Conservation (phyloP, 345 rosid genomes). For the Rubroshorea leprosula region DNA sequence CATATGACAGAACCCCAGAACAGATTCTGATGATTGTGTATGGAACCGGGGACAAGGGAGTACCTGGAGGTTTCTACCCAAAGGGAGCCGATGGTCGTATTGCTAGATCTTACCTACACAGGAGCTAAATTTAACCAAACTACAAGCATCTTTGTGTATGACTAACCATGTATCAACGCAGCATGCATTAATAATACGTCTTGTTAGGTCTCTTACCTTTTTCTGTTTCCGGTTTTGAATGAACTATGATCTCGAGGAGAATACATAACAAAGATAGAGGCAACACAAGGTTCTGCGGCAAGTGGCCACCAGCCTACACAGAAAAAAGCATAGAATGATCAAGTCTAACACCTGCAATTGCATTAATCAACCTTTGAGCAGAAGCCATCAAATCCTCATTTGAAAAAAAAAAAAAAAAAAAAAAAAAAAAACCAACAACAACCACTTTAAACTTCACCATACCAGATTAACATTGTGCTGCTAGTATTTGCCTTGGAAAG, state of each 20-base stretch:
- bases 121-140: background rate
- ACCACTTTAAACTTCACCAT: too few species aligned
- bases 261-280: background rate
- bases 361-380: background rate
- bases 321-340: too few species aligned
- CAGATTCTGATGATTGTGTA: conserved; percentile 59
- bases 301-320: too few species aligned
- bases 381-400: background rate
- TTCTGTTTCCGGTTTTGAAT: too few species aligned
- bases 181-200: background rate
- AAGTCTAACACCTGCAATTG: too few species aligned
- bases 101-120: conserved; percentile 36
- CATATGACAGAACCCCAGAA: conserved; percentile 48
- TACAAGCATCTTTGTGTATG: background rate
- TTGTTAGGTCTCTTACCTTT: background rate
- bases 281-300: too few species aligned
- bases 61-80: conserved; percentile 64
- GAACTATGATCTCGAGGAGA: background rate
- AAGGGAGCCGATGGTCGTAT: conserved; percentile 53
- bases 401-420: background rate
- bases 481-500: too few species aligned
- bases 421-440: too few species aligned
- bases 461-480: background rate
- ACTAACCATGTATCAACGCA: background rate
- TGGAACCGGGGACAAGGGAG: conserved; percentile 49